Base-by-base conservation (phyloP, 2,329 filamentous ascomycete species). In the Pseudogymnoascus sp. region DNA sequence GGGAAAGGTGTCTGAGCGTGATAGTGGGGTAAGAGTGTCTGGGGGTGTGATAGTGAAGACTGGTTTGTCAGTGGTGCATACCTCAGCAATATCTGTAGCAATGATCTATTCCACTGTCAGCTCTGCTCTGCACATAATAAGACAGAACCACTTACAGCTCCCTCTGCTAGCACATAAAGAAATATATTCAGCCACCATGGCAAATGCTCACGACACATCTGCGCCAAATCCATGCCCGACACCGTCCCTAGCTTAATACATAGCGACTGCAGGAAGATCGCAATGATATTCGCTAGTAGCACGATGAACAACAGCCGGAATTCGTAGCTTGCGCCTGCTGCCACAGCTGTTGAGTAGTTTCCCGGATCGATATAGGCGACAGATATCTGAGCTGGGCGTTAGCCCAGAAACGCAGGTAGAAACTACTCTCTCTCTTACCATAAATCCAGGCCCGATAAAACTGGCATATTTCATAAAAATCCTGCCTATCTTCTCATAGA, bases 291-390 rank as follows among this genome's bases (percentile, higher is more conserved):
- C 37, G 81, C 82, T 71, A 84, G 77, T 38, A 85, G 72, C 60
- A 84, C 78, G 66, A 84, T 78, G 74, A 84, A 84, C 3, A 85
- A 76, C 35, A 84, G 75, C 62, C 75, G 78, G 72, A 81, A 85
- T 61, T 76, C 74, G 70, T 78, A 84, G 1, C 78, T 76, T 14
- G 82, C 81, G 64, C 82, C 82, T 38, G 82, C 82, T 60, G 81
- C 79, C 46, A 84, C 80, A 70, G 82, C 82, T 6, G 82, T 84
- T 0, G 82, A 79, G 70, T 84, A 85, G 68, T 85, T 84, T 65
- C 79, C 79, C 66, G 72, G 75, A 65, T 77, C 75, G 61, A 76
- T 77, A 63, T 76, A 76, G 50, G 75, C 74, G 46, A 76, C 75
- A 12, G 70, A 67, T 41, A 71, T 69, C 74, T 73, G 62, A 16